Evolutionary conservation across 2,329 filamentous ascomycete species (phyloP).

Genomic region (Lecanicillium sp.): DNA sequence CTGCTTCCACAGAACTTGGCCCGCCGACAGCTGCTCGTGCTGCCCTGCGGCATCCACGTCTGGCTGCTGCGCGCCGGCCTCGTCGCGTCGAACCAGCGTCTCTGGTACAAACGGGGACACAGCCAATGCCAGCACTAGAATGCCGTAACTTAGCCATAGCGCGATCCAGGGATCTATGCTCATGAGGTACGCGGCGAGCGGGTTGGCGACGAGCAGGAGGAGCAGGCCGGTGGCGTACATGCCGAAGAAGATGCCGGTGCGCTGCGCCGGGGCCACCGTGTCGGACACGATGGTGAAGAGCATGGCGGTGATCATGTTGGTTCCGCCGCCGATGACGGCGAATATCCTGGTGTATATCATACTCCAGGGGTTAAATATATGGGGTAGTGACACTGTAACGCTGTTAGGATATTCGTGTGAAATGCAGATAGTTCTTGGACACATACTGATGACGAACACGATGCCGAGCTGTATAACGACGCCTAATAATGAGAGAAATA

Average conservation of each 20-base stretch:
- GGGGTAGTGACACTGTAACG: slow-evolving; percentile 25
- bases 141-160: slow-evolving; percentile 28
- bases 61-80: slow-evolving; percentile 23
- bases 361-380: slow-evolving; percentile 34
- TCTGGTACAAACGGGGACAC: slow-evolving; percentile 34
- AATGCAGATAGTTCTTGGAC: too few species aligned
- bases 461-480: slow-evolving; percentile 23
- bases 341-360: slow-evolving; percentile 28
- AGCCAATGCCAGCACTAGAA: slow-evolving; percentile 25
- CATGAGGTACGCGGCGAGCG: slow-evolving; percentile 35
- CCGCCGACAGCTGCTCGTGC: background rate
- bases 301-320: slow-evolving; percentile 34
- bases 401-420: too few species aligned
- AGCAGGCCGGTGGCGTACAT: slow-evolving; percentile 30
- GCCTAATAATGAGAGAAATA: slow-evolving; percentile 31
- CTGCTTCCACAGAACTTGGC: slow-evolving; percentile 11
- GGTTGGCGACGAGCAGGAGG: slow-evolving; percentile 32
- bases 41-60: too few species aligned
- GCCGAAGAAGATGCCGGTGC: slow-evolving; percentile 36
- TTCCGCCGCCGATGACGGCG: slow-evolving; percentile 36
- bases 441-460: slow-evolving; percentile 28
- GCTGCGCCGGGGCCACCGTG: slow-evolving; percentile 30
- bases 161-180: slow-evolving; percentile 33
- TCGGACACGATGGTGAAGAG: slow-evolving; percentile 39
- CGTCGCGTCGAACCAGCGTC: slow-evolving; percentile 31